Percentiles rank a stretch among this genome's conserved stretches.
Conservation (phyloP, 306 rosid species). For the Hylodesmum podocarpum region DNA sequence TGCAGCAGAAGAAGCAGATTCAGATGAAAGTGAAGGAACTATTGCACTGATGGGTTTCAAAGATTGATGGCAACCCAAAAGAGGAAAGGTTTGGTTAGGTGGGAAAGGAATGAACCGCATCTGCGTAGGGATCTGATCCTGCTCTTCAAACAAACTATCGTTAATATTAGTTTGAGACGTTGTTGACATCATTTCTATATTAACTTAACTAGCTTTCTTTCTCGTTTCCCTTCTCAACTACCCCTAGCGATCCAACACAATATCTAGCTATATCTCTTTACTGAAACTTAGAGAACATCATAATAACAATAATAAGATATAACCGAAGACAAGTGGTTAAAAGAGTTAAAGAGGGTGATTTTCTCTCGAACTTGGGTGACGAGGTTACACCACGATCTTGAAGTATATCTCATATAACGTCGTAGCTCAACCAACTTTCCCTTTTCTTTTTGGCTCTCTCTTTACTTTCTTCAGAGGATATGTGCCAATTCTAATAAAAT, state of each 20-base stretch:
- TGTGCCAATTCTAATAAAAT: background rate
- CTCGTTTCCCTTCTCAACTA: background rate
- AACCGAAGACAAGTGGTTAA: slow-evolving; percentile 37
- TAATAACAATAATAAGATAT: background rate
- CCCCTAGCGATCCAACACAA: background rate
- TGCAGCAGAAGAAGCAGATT: slow-evolving; percentile 37
- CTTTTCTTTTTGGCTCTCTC: slow-evolving; percentile 26
- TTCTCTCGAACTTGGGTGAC: slow-evolving; percentile 5
- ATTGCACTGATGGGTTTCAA: slow-evolving; percentile 46
- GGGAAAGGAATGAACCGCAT: slow-evolving; percentile 73
- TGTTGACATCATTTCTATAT: slow-evolving; percentile 44
- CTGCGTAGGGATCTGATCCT: slow-evolving; percentile 48
- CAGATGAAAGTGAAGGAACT: slow-evolving; percentile 48
- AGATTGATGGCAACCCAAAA: slow-evolving; percentile 54
- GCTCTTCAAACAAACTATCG: slow-evolving; percentile 60
- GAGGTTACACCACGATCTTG: slow-evolving; percentile 5
- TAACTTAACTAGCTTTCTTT: background rate
- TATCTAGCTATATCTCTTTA: slow-evolving; percentile 16
- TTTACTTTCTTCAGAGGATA: background rate
- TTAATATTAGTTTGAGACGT: slow-evolving; percentile 52
- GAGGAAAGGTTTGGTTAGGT: slow-evolving; percentile 49
- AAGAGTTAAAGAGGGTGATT: slow-evolving; percentile 11
- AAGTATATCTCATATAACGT: slow-evolving; percentile 12
- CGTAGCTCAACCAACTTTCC: slow-evolving; percentile 37
- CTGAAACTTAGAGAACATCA: background rate